A percentile compares a stretch with the other conserved stretches of the same genome.
Evolutionary conservation across 1,139 yeast species (phyloP).

Genomic region (Hyphopichia fennica): DNA sequence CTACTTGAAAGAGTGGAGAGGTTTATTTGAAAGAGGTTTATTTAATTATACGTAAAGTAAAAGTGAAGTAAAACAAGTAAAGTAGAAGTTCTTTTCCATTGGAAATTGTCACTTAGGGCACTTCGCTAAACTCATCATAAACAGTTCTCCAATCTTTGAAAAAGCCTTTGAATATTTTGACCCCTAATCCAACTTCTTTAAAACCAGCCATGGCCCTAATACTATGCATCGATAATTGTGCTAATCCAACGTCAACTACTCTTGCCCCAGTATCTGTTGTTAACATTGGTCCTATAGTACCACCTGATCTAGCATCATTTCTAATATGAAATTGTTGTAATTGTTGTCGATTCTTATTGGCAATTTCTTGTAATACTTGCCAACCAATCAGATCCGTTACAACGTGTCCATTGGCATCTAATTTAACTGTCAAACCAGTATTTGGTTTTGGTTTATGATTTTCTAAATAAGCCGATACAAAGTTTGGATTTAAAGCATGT

Average conservation of each 20-base stretch:
- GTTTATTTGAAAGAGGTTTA: too few species aligned
- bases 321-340: slow-evolving; percentile 46
- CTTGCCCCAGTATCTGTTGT: slow-evolving; percentile 42
- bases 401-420: slow-evolving; percentile 44
- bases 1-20: too few species aligned
- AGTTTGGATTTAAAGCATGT: slow-evolving; percentile 50
- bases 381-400: slow-evolving; percentile 44
- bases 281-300: slow-evolving; percentile 48
- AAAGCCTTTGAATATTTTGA: slow-evolving; percentile 37
- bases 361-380: slow-evolving; percentile 32
- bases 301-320: slow-evolving; percentile 45
- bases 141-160: slow-evolving; percentile 36
- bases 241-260: slow-evolving; percentile 46
- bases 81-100: slow-evolving; percentile 9
- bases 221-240: slow-evolving; percentile 49
- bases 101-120: background rate
- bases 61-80: background rate
- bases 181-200: slow-evolving; percentile 45
- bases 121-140: slow-evolving; percentile 22
- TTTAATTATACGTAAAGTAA: background rate
- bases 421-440: slow-evolving; percentile 38
- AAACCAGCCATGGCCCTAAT: slow-evolving; percentile 44
- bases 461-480: slow-evolving; percentile 33
- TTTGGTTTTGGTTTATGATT: slow-evolving; percentile 44
- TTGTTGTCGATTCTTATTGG: slow-evolving; percentile 23